Evolutionary conservation across 108 stramenopile genomes (phyloP).

Genomic region (Pelagomonas calceolata): DNA sequence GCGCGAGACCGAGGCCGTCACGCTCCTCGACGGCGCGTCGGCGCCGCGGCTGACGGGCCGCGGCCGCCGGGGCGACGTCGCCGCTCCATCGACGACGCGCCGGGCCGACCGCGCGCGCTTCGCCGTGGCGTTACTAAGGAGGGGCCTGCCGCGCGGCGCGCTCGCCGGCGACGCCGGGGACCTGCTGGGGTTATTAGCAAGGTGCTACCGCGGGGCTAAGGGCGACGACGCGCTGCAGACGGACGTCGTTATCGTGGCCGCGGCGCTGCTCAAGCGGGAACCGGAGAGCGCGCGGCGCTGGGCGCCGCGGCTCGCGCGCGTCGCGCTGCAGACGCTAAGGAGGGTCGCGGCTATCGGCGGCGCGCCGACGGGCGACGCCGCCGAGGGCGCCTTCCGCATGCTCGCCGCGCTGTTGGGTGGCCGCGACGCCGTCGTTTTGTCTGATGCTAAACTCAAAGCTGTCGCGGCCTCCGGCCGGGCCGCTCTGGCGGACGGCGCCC

Average conservation of each 20-base stretch:
- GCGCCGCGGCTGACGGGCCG: slow-evolving; percentile 75
- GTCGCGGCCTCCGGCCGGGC: neutral
- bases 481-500: neutral
- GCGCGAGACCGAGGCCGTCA: slow-evolving; percentile 30
- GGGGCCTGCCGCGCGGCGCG: neutral
- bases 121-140: neutral
- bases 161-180: neutral
- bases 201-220: neutral
- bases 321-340: neutral
- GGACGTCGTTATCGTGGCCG: neutral
- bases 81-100: neutral
- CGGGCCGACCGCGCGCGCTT: neutral
- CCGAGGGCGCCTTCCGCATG: neutral
- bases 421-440: neutral
- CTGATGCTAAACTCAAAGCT: neutral
- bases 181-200: neutral
- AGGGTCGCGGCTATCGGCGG: neutral
- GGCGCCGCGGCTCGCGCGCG: neutral
- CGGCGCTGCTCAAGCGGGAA: neutral
- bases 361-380: neutral
- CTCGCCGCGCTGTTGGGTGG: neutral
- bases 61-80: slow-evolving; percentile 36
- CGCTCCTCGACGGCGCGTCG: slow-evolving; percentile 56
- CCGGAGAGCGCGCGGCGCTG: neutral
- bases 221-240: neutral